A percentile compares a stretch with the other conserved stretches of the same genome.
Conservation (phyloP, 176 grass and related monocot genomes). For the Avena insularis region DNA sequence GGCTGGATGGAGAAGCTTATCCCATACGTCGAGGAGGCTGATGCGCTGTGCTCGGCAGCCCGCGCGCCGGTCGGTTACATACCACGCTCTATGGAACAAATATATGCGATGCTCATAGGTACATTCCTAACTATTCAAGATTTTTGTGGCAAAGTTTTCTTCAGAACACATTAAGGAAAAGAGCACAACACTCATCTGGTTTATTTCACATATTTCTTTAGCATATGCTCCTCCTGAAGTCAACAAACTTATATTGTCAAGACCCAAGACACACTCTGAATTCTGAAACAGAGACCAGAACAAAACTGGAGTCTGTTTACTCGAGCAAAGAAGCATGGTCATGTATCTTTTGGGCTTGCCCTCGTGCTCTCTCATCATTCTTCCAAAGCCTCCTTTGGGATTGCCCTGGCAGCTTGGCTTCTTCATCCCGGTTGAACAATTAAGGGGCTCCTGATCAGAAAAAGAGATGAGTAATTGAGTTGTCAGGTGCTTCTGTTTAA, state of each 20-base stretch:
- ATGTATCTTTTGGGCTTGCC: not conserved
- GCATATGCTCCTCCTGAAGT: no score
- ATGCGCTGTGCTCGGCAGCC: no score
- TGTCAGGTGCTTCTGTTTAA: not conserved
- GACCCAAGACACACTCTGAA: not conserved
- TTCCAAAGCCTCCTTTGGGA: constrained; percentile 31
- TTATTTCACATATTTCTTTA: no score
- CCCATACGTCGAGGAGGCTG: no score
- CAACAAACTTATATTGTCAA: not conserved
- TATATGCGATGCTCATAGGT: no score
- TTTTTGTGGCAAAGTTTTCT: no score
- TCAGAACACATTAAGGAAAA: no score
- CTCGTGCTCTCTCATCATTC: constrained; percentile 46
- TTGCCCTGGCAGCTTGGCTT: constrained; percentile 23
- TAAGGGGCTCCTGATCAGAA: not conserved
- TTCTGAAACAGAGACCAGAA: not conserved
- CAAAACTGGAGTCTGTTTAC: not conserved
- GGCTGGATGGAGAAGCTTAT: no score
- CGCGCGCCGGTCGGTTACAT: no score
- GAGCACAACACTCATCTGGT: no score
- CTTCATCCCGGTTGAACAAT: constrained; percentile 23
- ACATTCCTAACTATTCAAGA: no score
- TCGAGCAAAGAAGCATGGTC: constrained; percentile 36
- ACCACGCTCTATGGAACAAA: no score
- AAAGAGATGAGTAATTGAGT: not conserved